Evolutionary conservation across 345 rosid species (phyloP), one percentile per base, ranked within the genome.

Genomic region (Citrus australasica): DNA sequence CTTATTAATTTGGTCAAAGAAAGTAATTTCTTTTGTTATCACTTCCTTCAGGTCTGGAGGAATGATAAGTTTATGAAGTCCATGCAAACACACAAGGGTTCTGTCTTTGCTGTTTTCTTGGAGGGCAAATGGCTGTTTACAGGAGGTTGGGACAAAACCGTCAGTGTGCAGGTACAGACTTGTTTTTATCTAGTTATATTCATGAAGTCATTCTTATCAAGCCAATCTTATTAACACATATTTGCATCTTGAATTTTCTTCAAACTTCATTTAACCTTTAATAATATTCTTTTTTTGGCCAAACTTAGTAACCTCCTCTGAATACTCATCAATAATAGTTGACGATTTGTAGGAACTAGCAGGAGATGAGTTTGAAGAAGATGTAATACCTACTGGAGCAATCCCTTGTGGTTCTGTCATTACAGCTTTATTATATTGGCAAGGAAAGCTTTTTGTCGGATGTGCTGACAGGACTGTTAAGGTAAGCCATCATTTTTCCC

Each of bases 131-230:
- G 88, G 90, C 85, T 93, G 33, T 88, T 93, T 76, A 82, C 92
- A 1, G 98, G 94, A 83, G 97, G 99, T 63, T 91, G 97, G 98
- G 99, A 93, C 87, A 92, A 86, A 84, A 87, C 83, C 75, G 69
- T 95, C 83, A 81, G 68, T 76, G 81, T 92, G 73, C 92, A 88
- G 93, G 99, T 92, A 87, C 21, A 9, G 25, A 53, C 21, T 71
- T 38, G n/a, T 68, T 27, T 38, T 69, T 61, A 33, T 58, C n/a
- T 40, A 25, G 60, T 10, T 67, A 8, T 42, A 37, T 40, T 66
- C 30, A 73, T 62, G 33, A 17, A 73, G 32, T 33, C 42, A 76
- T 67, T 24, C 6, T 17, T 69, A 62, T n/a, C 22, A 53, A 17
- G 6, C 24, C 73, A 62, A 9, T 14, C 53, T 46, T 21, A 14